These are phyloP conservation scores for Mortierella alpina DNA, from an alignment of 192 early-diverging fungal genomes.

Conservation along the genomic window DNA sequence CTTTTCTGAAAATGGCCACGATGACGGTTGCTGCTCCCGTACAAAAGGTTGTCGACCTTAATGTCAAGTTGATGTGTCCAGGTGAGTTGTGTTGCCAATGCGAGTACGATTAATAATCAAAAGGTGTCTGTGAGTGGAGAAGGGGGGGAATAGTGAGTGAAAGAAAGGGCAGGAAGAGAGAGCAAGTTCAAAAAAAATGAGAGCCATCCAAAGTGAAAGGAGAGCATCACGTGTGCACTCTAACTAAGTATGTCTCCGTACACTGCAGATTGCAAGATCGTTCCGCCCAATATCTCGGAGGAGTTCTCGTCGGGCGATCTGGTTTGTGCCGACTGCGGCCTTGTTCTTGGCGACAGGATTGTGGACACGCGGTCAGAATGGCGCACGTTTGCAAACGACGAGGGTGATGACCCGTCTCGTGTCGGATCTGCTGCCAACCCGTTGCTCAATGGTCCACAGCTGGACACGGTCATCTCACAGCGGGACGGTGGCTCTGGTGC, in stretches of 20 bases:
- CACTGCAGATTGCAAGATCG: conserved; percentile 74
- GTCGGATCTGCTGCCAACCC: conserved; percentile 86
- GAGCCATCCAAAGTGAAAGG: conserved; percentile 13
- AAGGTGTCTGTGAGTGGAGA: background rate
- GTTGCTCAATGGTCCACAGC: conserved; percentile 78
- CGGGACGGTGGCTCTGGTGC: conserved; percentile 80
- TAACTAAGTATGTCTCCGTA: background rate
- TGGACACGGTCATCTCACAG: conserved; percentile 86
- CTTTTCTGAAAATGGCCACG: conserved; percentile 17
- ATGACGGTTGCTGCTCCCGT: conserved; percentile 29
- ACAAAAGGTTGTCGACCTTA: conserved; percentile 40
- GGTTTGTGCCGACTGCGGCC: conserved; percentile 92
- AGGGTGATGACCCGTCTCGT: conserved; percentile 91
- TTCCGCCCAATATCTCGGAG: conserved; percentile 88
- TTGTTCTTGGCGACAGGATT: conserved; percentile 87
- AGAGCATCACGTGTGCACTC: background rate
- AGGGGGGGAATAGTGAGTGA: background rate
- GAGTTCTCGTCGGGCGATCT: conserved; percentile 91
- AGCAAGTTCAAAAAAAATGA: background rate
- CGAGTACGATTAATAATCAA: background rate
- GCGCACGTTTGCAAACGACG: conserved; percentile 95
- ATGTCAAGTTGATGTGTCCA: conserved; percentile 47
- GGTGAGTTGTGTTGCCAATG: conserved; percentile 28
- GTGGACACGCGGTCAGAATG: conserved; percentile 97
- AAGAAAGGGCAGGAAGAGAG: background rate